A percentile compares a stretch with the other conserved stretches of the same genome.
Conservation (phyloP, 805 yeast genomes). For the Saccharomycopsis javanensis region DNA sequence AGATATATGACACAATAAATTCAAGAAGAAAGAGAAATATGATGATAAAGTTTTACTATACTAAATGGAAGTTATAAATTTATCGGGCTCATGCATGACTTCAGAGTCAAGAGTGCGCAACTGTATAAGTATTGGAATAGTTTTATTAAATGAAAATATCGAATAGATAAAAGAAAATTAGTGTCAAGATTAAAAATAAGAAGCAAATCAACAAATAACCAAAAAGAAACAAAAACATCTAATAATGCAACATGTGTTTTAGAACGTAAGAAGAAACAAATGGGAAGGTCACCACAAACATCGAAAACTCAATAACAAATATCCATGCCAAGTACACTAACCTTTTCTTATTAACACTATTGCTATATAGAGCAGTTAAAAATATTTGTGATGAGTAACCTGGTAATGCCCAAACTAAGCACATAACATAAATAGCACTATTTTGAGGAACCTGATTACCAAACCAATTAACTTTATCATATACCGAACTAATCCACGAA, state of each 20-base stretch:
- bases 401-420: slow-evolving; percentile 71
- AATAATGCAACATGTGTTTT: slow-evolving; percentile 4
- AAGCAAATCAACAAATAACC: not conserved
- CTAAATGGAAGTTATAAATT: too few relatives aligned
- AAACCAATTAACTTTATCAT: slow-evolving; percentile 20
- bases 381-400: slow-evolving; percentile 82
- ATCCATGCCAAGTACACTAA: slow-evolving; percentile 7
- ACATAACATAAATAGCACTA: slow-evolving; percentile 47
- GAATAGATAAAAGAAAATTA: too few relatives aligned
- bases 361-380: slow-evolving; percentile 61
- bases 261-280: slow-evolving; percentile 7
- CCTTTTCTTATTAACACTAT: not conserved
- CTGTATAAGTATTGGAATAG: too few relatives aligned
- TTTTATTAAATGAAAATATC: not conserved
- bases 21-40: not conserved
- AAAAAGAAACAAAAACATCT: not conserved
- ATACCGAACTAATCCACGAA: slow-evolving; percentile 51
- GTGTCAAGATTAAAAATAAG: not conserved
- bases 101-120: too few relatives aligned
- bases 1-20: not conserved
- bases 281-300: slow-evolving; percentile 8
- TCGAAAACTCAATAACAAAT: slow-evolving; percentile 6
- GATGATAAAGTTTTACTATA: not conserved
- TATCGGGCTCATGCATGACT: too few relatives aligned
- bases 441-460: slow-evolving; percentile 48